phyloP scores from a whole-genome alignment of 345 rosid genomes.

The Acer campestre region DNA sequence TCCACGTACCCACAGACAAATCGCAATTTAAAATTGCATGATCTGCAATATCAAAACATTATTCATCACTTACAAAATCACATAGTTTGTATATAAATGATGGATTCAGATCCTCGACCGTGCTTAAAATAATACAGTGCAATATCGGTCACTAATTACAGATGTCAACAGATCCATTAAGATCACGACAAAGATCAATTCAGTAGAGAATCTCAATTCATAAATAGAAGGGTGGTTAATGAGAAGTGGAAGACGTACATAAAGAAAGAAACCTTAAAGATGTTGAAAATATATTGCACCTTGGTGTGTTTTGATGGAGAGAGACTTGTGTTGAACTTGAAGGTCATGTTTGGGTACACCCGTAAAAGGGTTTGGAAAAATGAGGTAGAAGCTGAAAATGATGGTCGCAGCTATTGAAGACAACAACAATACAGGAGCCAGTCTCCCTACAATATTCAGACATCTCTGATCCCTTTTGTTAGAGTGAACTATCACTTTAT shows the following conservation, averaged over 20 bases:
- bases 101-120: too few relatives aligned
- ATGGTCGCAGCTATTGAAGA: not conserved
- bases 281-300: constrained; percentile 18
- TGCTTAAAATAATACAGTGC: too few relatives aligned
- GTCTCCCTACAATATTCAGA: not conserved
- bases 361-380: not conserved
- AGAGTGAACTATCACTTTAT: not conserved
- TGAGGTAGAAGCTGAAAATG: constrained; percentile 3
- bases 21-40: constrained; percentile 48
- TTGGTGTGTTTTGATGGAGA: not conserved
- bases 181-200: too few relatives aligned
- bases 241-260: too few relatives aligned
- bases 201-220: too few relatives aligned
- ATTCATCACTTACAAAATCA: too few relatives aligned
- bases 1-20: constrained; percentile 67
- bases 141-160: too few relatives aligned
- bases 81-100: too few relatives aligned
- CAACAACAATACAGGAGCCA: not conserved
- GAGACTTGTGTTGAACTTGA: not conserved
- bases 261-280: not conserved
- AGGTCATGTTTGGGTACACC: not conserved
- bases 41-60: constrained; percentile 1
- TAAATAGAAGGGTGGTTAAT: too few relatives aligned
- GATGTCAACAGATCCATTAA: too few relatives aligned
- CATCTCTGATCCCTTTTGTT: not conserved